These are phyloP conservation scores for Pharus latifolius DNA, from an alignment of 176 grass and related monocot species.

Conservation along the genomic window DNA sequence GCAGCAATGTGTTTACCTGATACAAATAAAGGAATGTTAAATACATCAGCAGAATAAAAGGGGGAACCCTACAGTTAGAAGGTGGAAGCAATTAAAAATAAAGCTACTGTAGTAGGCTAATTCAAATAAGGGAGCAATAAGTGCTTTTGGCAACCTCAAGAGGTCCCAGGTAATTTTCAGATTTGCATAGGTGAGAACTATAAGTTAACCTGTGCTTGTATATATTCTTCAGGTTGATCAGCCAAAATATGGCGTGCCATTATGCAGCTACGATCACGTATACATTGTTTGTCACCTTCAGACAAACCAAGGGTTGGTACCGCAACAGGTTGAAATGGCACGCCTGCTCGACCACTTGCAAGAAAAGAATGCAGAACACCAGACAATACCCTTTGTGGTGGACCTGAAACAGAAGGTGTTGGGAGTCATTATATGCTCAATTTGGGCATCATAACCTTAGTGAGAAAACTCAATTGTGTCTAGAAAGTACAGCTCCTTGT, in stretches of 20 bases:
- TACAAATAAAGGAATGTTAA: conserved; percentile 13
- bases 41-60: conserved; percentile 13
- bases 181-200: background rate
- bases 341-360: conserved; percentile 67
- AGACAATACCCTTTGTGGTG: conserved; percentile 84
- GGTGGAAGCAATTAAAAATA: background rate
- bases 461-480: background rate
- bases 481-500: too few relatives aligned
- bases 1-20: conserved; percentile 91
- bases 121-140: conserved; percentile 15
- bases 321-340: conserved; percentile 79
- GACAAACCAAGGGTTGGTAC: conserved; percentile 94
- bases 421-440: conserved; percentile 8
- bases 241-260: conserved; percentile 93
- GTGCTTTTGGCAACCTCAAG: background rate
- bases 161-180: background rate
- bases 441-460: background rate
- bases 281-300: conserved; percentile 89
- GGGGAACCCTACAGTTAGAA: background rate
- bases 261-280: conserved; percentile 97
- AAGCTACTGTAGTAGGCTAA: background rate
- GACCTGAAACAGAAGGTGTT: conserved; percentile 49
- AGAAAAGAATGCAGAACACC: conserved; percentile 86
- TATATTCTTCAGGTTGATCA: conserved; percentile 94
- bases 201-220: conserved; percentile 73